These are phyloP conservation scores for Trypanosoma cruzi DNA, from an alignment of 208 protist genomes.

Conservation along the genomic window DNA sequence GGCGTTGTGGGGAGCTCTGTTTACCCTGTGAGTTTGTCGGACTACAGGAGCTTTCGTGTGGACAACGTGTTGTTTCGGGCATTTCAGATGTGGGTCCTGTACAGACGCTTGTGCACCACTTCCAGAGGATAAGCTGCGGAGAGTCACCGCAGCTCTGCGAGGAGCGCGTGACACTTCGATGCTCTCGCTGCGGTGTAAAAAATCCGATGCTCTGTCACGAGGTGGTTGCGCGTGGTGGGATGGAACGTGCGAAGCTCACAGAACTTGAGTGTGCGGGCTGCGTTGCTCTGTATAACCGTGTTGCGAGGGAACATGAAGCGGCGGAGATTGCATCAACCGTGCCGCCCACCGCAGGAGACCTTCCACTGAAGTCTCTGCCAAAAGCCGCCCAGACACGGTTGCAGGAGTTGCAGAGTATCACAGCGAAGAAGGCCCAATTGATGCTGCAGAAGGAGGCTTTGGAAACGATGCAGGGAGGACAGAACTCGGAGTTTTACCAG, in stretches of 20 bases:
- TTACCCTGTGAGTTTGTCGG: constrained; percentile 73
- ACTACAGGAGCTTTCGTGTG: constrained; percentile 69
- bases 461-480: constrained; percentile 42
- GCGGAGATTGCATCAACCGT: constrained; percentile 25
- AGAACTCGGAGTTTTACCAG: constrained; percentile 50
- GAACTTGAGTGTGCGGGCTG: constrained; percentile 75
- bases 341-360: constrained; percentile 11
- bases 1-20: constrained; percentile 67
- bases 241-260: constrained; percentile 24
- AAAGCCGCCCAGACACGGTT: constrained; percentile 58
- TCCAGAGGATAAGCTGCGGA: constrained; percentile 65
- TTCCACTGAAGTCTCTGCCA: constrained; percentile 53
- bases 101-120: constrained; percentile 69
- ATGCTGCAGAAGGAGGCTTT: constrained; percentile 79
- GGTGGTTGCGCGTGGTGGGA: constrained; percentile 37
- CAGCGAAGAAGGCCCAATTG: constrained; percentile 54
- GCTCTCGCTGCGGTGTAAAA: constrained; percentile 65
- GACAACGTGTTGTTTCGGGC: constrained; percentile 80
- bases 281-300: constrained; percentile 76
- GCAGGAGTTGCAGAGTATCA: constrained; percentile 35
- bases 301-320: constrained; percentile 59
- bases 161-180: constrained; percentile 54
- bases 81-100: constrained; percentile 41
- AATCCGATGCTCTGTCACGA: constrained; percentile 56
- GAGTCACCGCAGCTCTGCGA: constrained; percentile 49